These are phyloP conservation scores for Fraxinus angustifolia DNA, from an alignment of 305 asterid species.

Conservation along the genomic window DNA sequence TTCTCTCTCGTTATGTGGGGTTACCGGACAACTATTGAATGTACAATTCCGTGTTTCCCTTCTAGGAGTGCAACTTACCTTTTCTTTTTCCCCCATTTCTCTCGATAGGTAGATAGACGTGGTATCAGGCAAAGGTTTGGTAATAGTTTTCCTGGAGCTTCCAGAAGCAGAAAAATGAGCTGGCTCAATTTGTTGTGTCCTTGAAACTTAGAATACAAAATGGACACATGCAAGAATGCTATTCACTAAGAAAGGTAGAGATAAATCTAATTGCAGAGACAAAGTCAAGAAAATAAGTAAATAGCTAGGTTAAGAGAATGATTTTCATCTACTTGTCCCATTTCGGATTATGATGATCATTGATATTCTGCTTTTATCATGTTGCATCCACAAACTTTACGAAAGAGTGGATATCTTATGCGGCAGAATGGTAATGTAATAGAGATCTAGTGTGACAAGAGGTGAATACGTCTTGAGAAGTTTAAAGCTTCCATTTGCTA, in stretches of 20 bases:
- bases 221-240: not conserved
- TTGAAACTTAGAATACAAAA: not conserved
- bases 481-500: not conserved
- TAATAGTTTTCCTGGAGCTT: not conserved
- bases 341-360: constrained; percentile 5
- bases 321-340: constrained; percentile 5
- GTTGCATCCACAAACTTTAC: not conserved
- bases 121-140: not conserved
- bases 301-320: not conserved
- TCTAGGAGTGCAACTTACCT: not conserved
- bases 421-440: constrained; percentile 10
- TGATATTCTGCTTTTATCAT: constrained; percentile 7
- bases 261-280: not conserved
- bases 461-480: constrained; percentile 17
- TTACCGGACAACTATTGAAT: not conserved
- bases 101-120: not conserved
- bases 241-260: not conserved
- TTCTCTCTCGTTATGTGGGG: not conserved
- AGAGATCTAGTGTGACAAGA: not conserved
- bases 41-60: not conserved
- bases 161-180: not conserved
- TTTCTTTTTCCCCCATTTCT: not conserved
- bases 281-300: not conserved
- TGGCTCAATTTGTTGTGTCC: not conserved
- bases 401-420: constrained; percentile 10